Conservation (phyloP, 805 yeast genomes). For the Zygosaccharomyces siamensis region DNA sequence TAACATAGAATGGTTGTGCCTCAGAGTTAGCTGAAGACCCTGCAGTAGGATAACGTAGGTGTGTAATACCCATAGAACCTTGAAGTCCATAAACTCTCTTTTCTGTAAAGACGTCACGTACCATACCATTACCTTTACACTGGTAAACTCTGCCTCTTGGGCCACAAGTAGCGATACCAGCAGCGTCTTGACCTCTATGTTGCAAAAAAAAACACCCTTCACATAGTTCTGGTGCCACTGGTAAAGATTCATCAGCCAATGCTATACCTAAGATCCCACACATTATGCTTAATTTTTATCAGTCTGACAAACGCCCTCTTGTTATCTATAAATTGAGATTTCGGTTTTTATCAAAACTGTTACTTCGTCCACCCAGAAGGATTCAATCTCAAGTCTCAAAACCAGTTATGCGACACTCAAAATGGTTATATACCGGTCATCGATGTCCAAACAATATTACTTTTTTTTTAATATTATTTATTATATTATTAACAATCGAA, state of each 20-base stretch:
- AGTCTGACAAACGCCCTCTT: background rate
- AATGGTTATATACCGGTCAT: background rate
- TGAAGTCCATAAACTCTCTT: conserved; percentile 69
- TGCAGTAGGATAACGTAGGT: conserved; percentile 94
- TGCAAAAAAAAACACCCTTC: conserved; percentile 92
- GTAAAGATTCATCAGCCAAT: conserved; percentile 63
- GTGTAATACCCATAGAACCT: conserved; percentile 95
- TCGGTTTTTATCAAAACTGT: background rate
- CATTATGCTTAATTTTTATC: conserved; percentile 42
- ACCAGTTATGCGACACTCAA: background rate
- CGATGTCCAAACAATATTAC: background rate
- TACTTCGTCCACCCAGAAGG: background rate
- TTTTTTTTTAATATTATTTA: background rate
- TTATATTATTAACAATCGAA: conserved; percentile 1
- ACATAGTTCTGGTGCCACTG: conserved; percentile 83
- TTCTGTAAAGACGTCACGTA: conserved; percentile 91
- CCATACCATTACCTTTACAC: conserved; percentile 99
- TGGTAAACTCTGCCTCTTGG: conserved; percentile 89
- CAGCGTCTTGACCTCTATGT: conserved; percentile 98
- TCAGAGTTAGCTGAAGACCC: conserved; percentile 94
- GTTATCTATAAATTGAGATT: background rate
- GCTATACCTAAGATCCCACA: conserved; percentile 93
- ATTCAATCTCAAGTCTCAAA: background rate
- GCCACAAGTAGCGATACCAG: conserved; percentile 97
- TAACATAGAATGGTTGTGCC: conserved; percentile 98